A percentile compares a stretch with the other conserved stretches of the same genome.
phyloP scores from a whole-genome alignment of 78 protist genomes.

The Bigelowiella natans region DNA sequence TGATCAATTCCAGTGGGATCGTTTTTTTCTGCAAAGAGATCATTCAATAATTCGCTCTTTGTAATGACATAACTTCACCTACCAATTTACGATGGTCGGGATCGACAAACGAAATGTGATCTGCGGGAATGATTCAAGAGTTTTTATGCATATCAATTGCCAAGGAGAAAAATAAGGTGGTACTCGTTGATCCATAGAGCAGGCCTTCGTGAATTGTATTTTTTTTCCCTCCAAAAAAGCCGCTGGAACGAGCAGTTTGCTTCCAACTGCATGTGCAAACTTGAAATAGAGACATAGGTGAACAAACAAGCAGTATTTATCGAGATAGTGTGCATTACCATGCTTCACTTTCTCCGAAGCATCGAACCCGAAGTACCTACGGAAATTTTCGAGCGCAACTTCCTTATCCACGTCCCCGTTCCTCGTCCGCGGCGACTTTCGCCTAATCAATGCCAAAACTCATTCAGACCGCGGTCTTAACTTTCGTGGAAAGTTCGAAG shows the following conservation, averaged over 20 bases:
- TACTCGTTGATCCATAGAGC: background rate
- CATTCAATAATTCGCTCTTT: no score
- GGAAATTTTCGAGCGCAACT: background rate
- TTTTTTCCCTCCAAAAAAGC: background rate
- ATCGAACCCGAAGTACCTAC: background rate
- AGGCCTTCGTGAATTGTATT: background rate
- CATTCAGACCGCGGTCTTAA: no score
- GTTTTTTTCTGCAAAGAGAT: background rate
- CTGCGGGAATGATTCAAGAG: no score
- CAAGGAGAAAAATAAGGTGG: no score
- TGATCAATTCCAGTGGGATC: background rate
- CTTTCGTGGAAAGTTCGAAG: no score
- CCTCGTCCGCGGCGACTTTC: background rate
- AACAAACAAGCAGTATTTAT: no score
- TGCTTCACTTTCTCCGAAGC: background rate
- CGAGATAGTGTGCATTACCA: no score
- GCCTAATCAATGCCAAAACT: no score
- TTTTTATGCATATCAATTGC: no score
- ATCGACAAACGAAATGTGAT: background rate
- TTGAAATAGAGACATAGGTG: no score
- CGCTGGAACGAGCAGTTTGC: background rate
- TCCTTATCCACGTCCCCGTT: background rate
- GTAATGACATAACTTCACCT: background rate
- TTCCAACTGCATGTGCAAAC: background rate
- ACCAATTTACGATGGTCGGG: background rate